Conservation (phyloP, 192 early-diverging fungal species). For the Coemansia erecta region DNA sequence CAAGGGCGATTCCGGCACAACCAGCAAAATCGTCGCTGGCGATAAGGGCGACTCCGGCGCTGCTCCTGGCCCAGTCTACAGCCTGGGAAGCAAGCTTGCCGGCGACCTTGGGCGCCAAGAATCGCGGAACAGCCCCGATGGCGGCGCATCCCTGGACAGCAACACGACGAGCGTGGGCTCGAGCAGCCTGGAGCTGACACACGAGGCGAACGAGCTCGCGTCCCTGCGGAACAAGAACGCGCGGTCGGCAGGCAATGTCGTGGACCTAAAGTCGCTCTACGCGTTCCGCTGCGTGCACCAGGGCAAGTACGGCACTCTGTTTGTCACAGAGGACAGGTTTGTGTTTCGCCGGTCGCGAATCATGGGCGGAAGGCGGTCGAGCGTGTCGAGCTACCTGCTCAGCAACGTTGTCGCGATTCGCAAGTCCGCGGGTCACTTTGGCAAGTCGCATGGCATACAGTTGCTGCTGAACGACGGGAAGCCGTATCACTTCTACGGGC, state of each 20-base stretch:
- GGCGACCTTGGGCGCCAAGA: neutral
- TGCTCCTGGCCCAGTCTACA: neutral
- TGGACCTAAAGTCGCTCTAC: conserved; percentile 41
- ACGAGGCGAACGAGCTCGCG: conserved; percentile 33
- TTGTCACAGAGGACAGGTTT: conserved; percentile 41
- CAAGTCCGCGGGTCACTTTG: conserved; percentile 35
- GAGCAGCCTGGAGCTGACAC: conserved; percentile 33
- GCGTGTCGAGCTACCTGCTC: conserved; percentile 34
- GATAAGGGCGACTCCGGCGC: neutral
- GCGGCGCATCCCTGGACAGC: conserved; percentile 10
- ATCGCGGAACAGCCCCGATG: conserved; percentile 4
- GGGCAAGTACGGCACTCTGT: conserved; percentile 52
- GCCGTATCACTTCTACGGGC: conserved; percentile 37
- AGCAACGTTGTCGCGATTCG: conserved; percentile 49
- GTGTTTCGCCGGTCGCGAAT: conserved; percentile 52
- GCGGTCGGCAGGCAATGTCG: conserved; percentile 22
- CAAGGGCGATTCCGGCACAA: neutral
- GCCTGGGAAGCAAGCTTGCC: neutral
- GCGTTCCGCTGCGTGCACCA: conserved; percentile 51
- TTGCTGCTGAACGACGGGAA: conserved; percentile 38
- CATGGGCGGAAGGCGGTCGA: conserved; percentile 46
- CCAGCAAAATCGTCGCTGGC: neutral
- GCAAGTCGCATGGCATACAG: conserved; percentile 48
- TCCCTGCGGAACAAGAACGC: conserved; percentile 44
- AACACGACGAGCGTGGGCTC: conserved; percentile 2